Base-by-base conservation (phyloP, 106 monocot species). In the Phalaenopsis equestris region DNA sequence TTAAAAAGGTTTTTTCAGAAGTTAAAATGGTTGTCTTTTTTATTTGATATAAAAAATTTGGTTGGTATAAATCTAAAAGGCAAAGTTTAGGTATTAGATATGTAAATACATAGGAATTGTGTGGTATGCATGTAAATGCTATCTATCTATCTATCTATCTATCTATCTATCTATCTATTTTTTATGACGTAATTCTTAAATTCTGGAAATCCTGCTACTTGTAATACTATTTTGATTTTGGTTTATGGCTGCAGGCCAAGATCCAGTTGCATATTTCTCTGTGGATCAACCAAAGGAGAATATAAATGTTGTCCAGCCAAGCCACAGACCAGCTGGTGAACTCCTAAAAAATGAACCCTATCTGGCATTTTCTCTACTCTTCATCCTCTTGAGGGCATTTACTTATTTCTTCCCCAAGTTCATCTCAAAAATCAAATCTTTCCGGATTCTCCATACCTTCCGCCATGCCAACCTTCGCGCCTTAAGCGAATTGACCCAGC, bases 191-290 rank as follows among this genome's bases (percentile, higher is more conserved):
- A 30, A 30, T 30, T 0, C 64, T 23, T 12, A 52, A 2, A 52
- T 52, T 52, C 6, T 24, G 21, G 10, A 65, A 8, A 65, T 65
- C 5, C 10, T 1, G 7, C 6, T 65, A 45, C 3, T 45, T 4
- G 43, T 3, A 45, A 45, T 45, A 56, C 56, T 24, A 5, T n/a
- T 67, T 67, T 6, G 43, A 45, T 45, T 45, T 45, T 45, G 6
- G 1, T 45, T 9, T n/a, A 30, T 23, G 4, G 1, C 43, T 80
- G 17, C 85, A 92, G 94, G 90, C 80, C 81, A 88, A 21, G 85
- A 89, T 14, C 97, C 97, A 49, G 84, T 87, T 75, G 80, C 73
- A 55, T 67, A 88, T 84, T 46, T 98, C 43, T 78, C 80, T 58
- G 79, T 84, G 1, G 86, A 90, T 45, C 42, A 79, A 38, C 42